A percentile compares a stretch with the other conserved stretches of the same genome.
phyloP scores from a whole-genome alignment of 2,329 filamentous ascomycete species.

The Diaporthe caulivora region DNA sequence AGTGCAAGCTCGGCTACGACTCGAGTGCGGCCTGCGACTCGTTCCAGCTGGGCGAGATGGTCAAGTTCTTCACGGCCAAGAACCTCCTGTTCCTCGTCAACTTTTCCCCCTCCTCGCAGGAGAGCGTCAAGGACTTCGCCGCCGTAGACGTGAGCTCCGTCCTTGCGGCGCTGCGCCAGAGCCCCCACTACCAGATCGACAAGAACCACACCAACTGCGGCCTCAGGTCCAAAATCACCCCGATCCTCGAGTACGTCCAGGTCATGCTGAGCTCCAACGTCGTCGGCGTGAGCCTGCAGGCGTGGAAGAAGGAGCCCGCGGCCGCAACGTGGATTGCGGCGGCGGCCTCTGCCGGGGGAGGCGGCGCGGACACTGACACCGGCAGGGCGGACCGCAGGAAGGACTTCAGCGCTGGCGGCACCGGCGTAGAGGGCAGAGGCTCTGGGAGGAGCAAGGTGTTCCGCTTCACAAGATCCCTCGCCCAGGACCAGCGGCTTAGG shows the following conservation, averaged over 20 bases:
- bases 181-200: slow-evolving; percentile 80
- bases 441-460: slow-evolving; percentile 50
- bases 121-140: slow-evolving; percentile 61
- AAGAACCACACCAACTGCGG: slow-evolving; percentile 81
- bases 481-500: slow-evolving; percentile 62
- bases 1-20: slow-evolving; percentile 82
- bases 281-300: slow-evolving; percentile 56
- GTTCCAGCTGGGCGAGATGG: slow-evolving; percentile 83
- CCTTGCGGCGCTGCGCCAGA: slow-evolving; percentile 72
- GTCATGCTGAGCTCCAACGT: slow-evolving; percentile 63
- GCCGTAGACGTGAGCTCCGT: slow-evolving; percentile 72
- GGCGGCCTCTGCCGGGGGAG: slow-evolving; percentile 35
- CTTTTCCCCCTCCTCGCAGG: slow-evolving; percentile 61
- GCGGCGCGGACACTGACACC: slow-evolving; percentile 33
- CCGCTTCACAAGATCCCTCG: slow-evolving; percentile 63
- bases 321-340: slow-evolving; percentile 54
- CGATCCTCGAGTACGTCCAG: slow-evolving; percentile 74
- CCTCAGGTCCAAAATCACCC: slow-evolving; percentile 72
- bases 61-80: slow-evolving; percentile 76
- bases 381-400: slow-evolving; percentile 3
- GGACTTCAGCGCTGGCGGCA: slow-evolving; percentile 35
- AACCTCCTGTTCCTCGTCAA: slow-evolving; percentile 71
- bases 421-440: slow-evolving; percentile 36
- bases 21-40: slow-evolving; percentile 79
- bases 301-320: slow-evolving; percentile 59